Evolutionary conservation across 2,329 filamentous ascomycete species (phyloP).

Genomic region (Atkinsonella texensis): DNA sequence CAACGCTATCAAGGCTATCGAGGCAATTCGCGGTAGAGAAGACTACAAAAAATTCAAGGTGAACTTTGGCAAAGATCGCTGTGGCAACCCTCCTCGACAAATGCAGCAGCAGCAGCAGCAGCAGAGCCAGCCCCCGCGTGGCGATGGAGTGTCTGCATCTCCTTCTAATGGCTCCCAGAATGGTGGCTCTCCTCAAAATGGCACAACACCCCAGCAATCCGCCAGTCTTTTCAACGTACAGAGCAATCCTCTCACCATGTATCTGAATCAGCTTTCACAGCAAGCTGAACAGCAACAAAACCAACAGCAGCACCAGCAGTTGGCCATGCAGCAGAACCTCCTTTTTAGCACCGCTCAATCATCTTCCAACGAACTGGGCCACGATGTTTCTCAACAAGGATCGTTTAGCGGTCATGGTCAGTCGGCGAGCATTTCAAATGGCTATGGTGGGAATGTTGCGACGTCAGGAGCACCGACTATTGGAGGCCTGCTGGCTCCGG

Average conservation of each 20-base stretch:
- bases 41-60: constrained; percentile 99
- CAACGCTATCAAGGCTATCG: constrained; percentile 98
- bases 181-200: constrained; percentile 43
- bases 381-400: constrained; percentile 50
- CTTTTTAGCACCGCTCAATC: constrained; percentile 64
- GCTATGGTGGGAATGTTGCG: constrained; percentile 42
- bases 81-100: constrained; percentile 90
- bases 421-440: constrained; percentile 54
- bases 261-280: constrained; percentile 71
- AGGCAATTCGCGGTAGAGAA: constrained; percentile 85
- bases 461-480: constrained; percentile 54
- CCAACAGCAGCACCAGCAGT: constrained; percentile 59
- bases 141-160: constrained; percentile 46
- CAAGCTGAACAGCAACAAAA: constrained; percentile 64
- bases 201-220: constrained; percentile 47
- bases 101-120: constrained; percentile 40
- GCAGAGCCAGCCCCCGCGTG: constrained; percentile 54
- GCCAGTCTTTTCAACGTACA: constrained; percentile 67
- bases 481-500: constrained; percentile 64
- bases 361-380: constrained; percentile 41
- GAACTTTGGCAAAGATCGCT: constrained; percentile 98
- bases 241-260: constrained; percentile 88
- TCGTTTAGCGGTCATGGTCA: constrained; percentile 50
- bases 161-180: constrained; percentile 48
- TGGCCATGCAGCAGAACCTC: constrained; percentile 66